A percentile compares a stretch with the other conserved stretches of the same genome.
Evolutionary conservation across 768 basidiomycete genomes (phyloP).

Genomic region (Tylopilus sp.): DNA sequence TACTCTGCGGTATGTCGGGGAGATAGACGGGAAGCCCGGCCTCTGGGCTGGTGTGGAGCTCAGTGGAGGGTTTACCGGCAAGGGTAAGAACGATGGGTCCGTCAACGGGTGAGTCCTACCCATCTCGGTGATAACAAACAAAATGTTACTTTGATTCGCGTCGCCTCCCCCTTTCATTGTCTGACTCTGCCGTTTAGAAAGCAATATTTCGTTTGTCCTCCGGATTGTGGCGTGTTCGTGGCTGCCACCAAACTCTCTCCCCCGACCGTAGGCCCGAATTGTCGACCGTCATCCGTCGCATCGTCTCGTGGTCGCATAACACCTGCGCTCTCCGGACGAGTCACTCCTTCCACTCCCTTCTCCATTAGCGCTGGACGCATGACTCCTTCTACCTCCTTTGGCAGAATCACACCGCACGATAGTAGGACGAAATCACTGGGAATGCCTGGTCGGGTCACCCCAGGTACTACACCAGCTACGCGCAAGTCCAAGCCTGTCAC

Average conservation of each 20-base stretch:
- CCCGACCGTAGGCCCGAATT: conserved; percentile 60
- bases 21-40: conserved; percentile 86
- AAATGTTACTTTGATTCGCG: background rate
- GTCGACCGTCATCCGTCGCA: conserved; percentile 75
- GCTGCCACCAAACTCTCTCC: conserved; percentile 76
- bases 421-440: conserved; percentile 26
- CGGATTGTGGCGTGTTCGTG: conserved; percentile 89
- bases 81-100: conserved; percentile 93
- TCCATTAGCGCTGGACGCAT: conserved; percentile 44
- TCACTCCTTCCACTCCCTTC: conserved; percentile 42
- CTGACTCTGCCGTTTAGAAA: conserved; percentile 43
- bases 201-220: conserved; percentile 82
- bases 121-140: background rate
- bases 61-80: conserved; percentile 77
- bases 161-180: background rate
- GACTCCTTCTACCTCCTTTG: conserved; percentile 52
- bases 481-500: conserved; percentile 31
- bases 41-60: conserved; percentile 95
- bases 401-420: conserved; percentile 39
- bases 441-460: conserved; percentile 48
- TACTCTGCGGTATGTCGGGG: conserved; percentile 71
- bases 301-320: conserved; percentile 58
- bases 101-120: conserved; percentile 71
- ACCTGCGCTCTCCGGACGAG: conserved; percentile 42
- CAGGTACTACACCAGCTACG: conserved; percentile 31